Evolutionary conservation across 139 green algal species (phyloP).

Genomic region (Chlorella sp.): DNA sequence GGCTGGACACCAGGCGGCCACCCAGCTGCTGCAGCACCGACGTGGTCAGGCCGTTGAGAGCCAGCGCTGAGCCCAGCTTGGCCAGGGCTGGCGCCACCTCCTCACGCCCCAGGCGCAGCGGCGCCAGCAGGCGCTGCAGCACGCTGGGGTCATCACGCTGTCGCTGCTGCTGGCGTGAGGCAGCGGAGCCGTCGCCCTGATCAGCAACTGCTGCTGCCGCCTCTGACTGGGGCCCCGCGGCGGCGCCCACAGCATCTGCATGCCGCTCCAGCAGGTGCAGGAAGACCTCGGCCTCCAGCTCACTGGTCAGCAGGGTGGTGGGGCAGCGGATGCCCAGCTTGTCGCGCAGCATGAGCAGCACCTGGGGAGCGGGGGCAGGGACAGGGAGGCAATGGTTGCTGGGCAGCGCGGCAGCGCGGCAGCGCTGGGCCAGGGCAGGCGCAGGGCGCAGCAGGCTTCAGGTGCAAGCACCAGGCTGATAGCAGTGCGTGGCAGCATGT

Average conservation of each 20-base stretch:
- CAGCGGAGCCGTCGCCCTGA: not conserved
- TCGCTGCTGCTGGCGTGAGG: too few species aligned
- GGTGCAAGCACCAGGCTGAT: too few species aligned
- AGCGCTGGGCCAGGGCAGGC: too few species aligned
- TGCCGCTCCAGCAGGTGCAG: slow-evolving; percentile 77
- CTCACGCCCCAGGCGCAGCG: slow-evolving; percentile 64
- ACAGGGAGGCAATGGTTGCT: too few species aligned
- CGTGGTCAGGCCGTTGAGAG: slow-evolving; percentile 44
- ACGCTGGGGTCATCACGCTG: not conserved
- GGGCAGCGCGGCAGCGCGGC: too few species aligned
- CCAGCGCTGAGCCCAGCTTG: slow-evolving; percentile 74
- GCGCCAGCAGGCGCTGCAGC: slow-evolving; percentile 56
- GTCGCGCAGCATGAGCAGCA: slow-evolving; percentile 73
- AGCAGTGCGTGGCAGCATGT: too few species aligned
- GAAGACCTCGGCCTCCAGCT: slow-evolving; percentile 91
- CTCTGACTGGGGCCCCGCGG: not conserved
- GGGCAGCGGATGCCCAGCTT: slow-evolving; percentile 63
- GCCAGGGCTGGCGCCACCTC: slow-evolving; percentile 72
- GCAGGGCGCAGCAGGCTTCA: too few species aligned
- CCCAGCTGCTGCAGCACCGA: slow-evolving; percentile 62
- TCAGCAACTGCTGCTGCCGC: too few species aligned
- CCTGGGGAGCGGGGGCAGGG: not conserved
- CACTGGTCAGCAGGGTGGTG: slow-evolving; percentile 58
- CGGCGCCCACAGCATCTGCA: slow-evolving; percentile 31
- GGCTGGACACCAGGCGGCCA: slow-evolving; percentile 45